phyloP scores from a whole-genome alignment of 345 rosid species.

The Arabidopsis suecica region DNA sequence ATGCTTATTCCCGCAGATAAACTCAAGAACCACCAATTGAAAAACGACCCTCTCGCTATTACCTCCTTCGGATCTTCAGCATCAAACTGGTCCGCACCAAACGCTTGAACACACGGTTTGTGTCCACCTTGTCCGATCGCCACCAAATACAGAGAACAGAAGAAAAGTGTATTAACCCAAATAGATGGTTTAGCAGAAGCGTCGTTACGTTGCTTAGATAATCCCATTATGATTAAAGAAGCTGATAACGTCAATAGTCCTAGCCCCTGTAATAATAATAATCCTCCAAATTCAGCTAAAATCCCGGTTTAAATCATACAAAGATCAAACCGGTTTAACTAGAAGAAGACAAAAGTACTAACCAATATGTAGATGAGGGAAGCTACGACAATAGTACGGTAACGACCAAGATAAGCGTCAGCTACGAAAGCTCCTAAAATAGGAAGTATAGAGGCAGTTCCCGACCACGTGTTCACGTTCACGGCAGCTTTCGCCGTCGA shows the following conservation, averaged over 20 bases:
- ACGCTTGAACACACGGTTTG: slow-evolving; percentile 45
- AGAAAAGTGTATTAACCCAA: slow-evolving; percentile 42
- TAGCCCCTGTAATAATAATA: slow-evolving; percentile 53
- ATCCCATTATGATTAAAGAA: slow-evolving; percentile 46
- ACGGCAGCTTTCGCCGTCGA: slow-evolving; percentile 55
- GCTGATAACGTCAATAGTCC: slow-evolving; percentile 70
- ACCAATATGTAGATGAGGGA: slow-evolving; percentile 51
- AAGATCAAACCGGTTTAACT: slow-evolving; percentile 1
- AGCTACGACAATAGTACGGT: slow-evolving; percentile 50
- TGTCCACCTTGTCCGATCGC: slow-evolving; percentile 43
- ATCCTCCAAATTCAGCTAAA: background rate
- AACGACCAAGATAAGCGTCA: slow-evolving; percentile 63
- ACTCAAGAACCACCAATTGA: slow-evolving; percentile 47
- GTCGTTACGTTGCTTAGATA: slow-evolving; percentile 42
- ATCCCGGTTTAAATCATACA: slow-evolving; percentile 14
- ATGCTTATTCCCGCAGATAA: slow-evolving; percentile 32
- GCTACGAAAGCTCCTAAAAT: slow-evolving; percentile 57
- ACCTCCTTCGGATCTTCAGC: slow-evolving; percentile 27
- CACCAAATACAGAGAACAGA: slow-evolving; percentile 38
- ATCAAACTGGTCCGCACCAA: slow-evolving; percentile 46
- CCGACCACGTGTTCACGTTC: slow-evolving; percentile 59
- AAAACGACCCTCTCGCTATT: slow-evolving; percentile 37
- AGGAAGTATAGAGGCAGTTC: slow-evolving; percentile 51
- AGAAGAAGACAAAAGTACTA: slow-evolving; percentile 13
- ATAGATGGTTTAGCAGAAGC: slow-evolving; percentile 40